phyloP scores from a whole-genome alignment of 805 yeast genomes.

The Spathaspora passalidarum region DNA sequence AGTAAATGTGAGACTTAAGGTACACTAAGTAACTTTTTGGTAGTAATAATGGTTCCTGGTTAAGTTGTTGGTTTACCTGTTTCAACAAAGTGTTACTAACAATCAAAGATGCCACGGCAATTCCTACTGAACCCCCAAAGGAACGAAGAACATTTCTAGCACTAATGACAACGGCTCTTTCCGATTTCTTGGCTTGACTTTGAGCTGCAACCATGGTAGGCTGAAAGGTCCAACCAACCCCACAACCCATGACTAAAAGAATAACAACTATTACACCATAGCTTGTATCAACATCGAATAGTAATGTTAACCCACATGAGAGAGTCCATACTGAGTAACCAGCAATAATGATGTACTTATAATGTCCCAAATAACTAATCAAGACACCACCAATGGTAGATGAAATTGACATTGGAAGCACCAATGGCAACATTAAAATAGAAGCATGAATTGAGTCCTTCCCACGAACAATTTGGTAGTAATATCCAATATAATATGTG shows the following conservation, averaged over 20 bases:
- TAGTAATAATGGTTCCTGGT: slow-evolving; percentile 1
- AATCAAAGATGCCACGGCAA: slow-evolving; percentile 44
- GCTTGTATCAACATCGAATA: slow-evolving; percentile 22
- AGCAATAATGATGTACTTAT: slow-evolving; percentile 24
- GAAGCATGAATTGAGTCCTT: slow-evolving; percentile 35
- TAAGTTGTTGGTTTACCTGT: slow-evolving; percentile 13
- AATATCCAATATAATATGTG: slow-evolving; percentile 30
- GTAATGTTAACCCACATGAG: slow-evolving; percentile 42
- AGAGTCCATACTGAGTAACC: slow-evolving; percentile 32
- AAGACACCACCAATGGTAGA: slow-evolving; percentile 32
- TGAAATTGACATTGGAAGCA: slow-evolving; percentile 29
- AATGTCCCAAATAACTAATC: slow-evolving; percentile 26
- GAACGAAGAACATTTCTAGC: slow-evolving; percentile 55
- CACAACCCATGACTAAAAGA: slow-evolving; percentile 30
- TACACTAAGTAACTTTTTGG: slow-evolving; percentile 17
- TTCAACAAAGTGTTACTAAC: slow-evolving; percentile 32
- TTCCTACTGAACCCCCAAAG: slow-evolving; percentile 61
- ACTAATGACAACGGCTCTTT: slow-evolving; percentile 57
- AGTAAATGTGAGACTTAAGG: slow-evolving; percentile 23
- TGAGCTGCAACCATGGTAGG: slow-evolving; percentile 37
- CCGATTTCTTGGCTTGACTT: slow-evolving; percentile 48
- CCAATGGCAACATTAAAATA: slow-evolving; percentile 30
- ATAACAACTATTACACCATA: slow-evolving; percentile 27
- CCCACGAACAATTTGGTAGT: slow-evolving; percentile 21
- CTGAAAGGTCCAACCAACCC: slow-evolving; percentile 38